Evolutionary conservation across 371 early-diverging fungal species (phyloP), one percentile per base, ranked within the genome.

Genomic region (Basidiobolus meristosporus): DNA sequence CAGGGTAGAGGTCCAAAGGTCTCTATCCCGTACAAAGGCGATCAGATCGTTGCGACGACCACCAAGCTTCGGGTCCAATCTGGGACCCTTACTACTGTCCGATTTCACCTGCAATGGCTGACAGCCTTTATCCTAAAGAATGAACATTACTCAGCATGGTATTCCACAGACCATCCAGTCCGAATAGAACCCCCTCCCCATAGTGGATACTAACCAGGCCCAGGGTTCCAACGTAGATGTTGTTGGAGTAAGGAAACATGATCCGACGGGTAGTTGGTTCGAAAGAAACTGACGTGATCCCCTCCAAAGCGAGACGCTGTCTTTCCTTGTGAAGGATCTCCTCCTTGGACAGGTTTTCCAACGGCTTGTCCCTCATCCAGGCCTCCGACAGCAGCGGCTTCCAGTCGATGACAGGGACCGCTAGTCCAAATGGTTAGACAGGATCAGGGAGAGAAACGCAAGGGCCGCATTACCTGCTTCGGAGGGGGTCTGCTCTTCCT

Each of bases 61-160:
- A 15, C 77, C 77, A 6, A 81, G 46, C 43, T 76, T 70, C 0
- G 76, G 65, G 45, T 81, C 78, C 3, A 44, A 29, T 34, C 63
- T 54, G 9, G 45, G 35, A 40, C 30, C 5, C 7, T 40, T 17
- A 18, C 17, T 44, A 9, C 11, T 41, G 12, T 34, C 12, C 18
- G 7, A 18, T 4, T 14, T 34, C 16, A 34, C 18, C 18, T 34
- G 4, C 5, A 34, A 16, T n/a, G n/a, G 34, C 14, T 34, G 14
- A 16, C 14, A 34, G 9, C n/a, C 31, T n/a, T 31, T 31, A 9
- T 31, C 9, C 9, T n/a, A 31, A 31, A 10, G 10, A 31, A 10
- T n/a, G 31, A 10, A 34, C 18, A 34, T 7, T 18, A 34, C 6
- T 34, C 14, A 3, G 14, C 14, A n/a, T 34, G 14, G 18, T 7